Evolutionary conservation across 2,329 filamentous ascomycete genomes (phyloP).

Genomic region (Xylaria sp.): DNA sequence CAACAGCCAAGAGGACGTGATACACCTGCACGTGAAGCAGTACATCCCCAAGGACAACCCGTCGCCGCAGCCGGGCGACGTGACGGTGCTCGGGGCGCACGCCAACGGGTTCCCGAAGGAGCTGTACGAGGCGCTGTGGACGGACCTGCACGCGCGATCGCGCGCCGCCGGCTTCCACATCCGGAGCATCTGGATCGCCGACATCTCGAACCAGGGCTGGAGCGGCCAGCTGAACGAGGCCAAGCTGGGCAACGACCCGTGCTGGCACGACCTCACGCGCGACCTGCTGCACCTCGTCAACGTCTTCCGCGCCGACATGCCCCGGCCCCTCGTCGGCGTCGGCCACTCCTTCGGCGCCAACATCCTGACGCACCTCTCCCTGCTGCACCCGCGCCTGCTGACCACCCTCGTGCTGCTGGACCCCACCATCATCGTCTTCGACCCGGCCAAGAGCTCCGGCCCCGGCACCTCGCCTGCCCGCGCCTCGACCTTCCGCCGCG

Average conservation of each 20-base stretch:
- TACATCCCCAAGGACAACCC: conserved; percentile 82
- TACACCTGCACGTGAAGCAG: conserved; percentile 84
- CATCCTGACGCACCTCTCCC: conserved; percentile 75
- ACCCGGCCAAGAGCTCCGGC: conserved; percentile 52
- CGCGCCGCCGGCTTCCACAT: conserved; percentile 74
- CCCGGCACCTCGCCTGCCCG: conserved; percentile 58
- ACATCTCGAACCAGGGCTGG: conserved; percentile 85
- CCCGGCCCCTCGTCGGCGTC: conserved; percentile 83
- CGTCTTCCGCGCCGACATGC: conserved; percentile 80
- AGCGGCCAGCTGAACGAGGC: conserved; percentile 82
- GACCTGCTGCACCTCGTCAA: conserved; percentile 90
- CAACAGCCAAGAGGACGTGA: conserved; percentile 76
- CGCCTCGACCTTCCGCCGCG: conserved; percentile 77
- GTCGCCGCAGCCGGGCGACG: conserved; percentile 75
- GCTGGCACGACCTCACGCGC: conserved; percentile 86
- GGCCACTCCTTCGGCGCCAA: conserved; percentile 91
- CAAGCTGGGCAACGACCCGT: conserved; percentile 84
- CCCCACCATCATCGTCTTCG: conserved; percentile 75
- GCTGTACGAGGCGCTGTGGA: conserved; percentile 92
- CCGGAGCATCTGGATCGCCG: conserved; percentile 87
- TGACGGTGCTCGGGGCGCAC: conserved; percentile 88
- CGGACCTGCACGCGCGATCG: conserved; percentile 72
- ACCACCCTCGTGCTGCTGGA: conserved; percentile 82
- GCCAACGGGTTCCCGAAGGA: conserved; percentile 97
- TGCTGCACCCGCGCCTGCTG: conserved; percentile 85